These are phyloP conservation scores for Atkinsonella texensis DNA, from an alignment of 2,329 filamentous ascomycete species.

Conservation along the genomic window DNA sequence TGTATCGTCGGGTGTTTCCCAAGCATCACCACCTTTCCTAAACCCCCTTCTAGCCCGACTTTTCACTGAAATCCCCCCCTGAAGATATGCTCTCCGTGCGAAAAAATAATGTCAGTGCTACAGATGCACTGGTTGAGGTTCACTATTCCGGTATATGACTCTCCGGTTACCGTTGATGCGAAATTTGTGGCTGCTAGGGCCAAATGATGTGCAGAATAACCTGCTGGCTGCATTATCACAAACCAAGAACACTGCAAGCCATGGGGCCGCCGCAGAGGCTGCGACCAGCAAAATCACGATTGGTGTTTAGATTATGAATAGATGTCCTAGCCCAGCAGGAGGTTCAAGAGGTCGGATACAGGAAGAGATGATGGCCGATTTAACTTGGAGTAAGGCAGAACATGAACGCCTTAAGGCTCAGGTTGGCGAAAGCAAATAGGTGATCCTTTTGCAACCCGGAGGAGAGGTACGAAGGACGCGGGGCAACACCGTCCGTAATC, in stretches of 20 bases:
- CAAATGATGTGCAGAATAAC: background rate
- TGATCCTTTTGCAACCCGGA: no score
- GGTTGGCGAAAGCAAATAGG: background rate
- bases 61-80: no score
- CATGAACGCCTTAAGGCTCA: background rate
- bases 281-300: background rate
- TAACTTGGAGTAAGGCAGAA: background rate
- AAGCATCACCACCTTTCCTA: no score
- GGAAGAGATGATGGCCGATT: conserved; percentile 1
- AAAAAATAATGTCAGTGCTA: no score
- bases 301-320: conserved; percentile 1
- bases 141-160: background rate
- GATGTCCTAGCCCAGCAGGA: background rate
- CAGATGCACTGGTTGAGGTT: no score
- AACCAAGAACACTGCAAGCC: background rate
- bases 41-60: no score
- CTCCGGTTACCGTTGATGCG: background rate
- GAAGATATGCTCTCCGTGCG: no score
- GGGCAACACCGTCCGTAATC: no score
- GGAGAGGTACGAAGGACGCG: no score
- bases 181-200: background rate
- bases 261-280: conserved; percentile 1
- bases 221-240: background rate
- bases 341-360: background rate
- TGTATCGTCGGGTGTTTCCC: no score